Conservation (phyloP, 352 stramenopile species). For the Stephanocyclus meneghinianus region DNA sequence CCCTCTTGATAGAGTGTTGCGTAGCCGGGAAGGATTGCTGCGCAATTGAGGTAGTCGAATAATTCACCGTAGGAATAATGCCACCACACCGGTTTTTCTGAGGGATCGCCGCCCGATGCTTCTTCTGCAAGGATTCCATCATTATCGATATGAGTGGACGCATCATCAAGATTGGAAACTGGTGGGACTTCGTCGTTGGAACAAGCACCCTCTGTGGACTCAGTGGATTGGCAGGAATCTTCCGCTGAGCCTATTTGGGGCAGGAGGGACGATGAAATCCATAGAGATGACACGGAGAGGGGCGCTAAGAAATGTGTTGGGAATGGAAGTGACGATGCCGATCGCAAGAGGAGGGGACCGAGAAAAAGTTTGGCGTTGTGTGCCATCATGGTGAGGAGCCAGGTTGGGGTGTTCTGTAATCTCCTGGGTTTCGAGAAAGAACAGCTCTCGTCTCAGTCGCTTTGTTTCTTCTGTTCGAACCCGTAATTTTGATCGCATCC, state of each 20-base stretch:
- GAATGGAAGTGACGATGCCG: neutral
- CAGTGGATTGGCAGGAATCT: neutral
- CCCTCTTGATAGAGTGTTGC: slow-evolving; percentile 6
- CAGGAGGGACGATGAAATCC: neutral
- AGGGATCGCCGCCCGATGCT: slow-evolving; percentile 2
- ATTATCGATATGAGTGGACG: neutral
- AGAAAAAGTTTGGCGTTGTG: neutral
- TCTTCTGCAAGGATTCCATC: neutral
- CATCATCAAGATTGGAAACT: neutral
- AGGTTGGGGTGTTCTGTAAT: too few species aligned
- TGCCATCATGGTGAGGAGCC: neutral
- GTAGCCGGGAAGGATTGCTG: slow-evolving; percentile 3
- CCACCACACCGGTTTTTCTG: slow-evolving; percentile 14
- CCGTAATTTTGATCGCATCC: too few species aligned
- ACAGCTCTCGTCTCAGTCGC: too few species aligned
- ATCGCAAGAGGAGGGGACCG: neutral
- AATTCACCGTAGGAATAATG: slow-evolving; percentile 16
- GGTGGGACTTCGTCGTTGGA: neutral
- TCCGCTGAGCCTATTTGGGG: neutral
- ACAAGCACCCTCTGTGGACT: neutral
- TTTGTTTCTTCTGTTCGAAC: too few species aligned
- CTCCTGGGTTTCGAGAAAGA: too few species aligned
- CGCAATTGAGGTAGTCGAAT: slow-evolving; percentile 17
- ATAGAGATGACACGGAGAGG: neutral
- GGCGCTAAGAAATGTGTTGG: neutral